Conservation (phyloP, 352 stramenopile species). For the Globisporangium viniferum region DNA sequence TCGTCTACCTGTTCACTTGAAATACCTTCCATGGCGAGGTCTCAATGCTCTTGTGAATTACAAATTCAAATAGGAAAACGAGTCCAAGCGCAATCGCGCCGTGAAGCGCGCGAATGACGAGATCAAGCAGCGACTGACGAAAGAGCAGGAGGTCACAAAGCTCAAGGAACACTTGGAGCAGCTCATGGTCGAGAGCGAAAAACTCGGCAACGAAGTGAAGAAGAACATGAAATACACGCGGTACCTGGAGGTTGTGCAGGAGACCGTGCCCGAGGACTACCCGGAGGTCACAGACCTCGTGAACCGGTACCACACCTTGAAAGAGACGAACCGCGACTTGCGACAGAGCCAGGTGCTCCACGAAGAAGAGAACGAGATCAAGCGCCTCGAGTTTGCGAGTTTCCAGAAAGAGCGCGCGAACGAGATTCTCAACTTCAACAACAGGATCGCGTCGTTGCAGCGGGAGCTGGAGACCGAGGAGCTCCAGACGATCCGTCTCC, state of each 20-base stretch:
- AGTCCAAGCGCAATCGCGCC: conserved; percentile 91
- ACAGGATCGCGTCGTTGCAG: conserved; percentile 87
- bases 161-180: conserved; percentile 70
- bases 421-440: conserved; percentile 92
- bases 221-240: conserved; percentile 86
- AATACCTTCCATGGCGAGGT: not conserved
- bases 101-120: conserved; percentile 91
- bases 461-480: conserved; percentile 73
- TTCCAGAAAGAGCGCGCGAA: conserved; percentile 91
- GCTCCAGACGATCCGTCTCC: conserved; percentile 62
- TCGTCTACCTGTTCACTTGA: not conserved
- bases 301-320: conserved; percentile 90
- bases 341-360: conserved; percentile 68
- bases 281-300: conserved; percentile 90
- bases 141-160: conserved; percentile 84
- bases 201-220: conserved; percentile 58
- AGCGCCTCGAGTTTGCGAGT: conserved; percentile 72
- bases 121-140: conserved; percentile 87
- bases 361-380: conserved; percentile 86
- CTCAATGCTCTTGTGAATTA: conserved; percentile 8
- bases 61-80: conserved; percentile 79
- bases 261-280: conserved; percentile 89
- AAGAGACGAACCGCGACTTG: conserved; percentile 87
- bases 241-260: conserved; percentile 89
- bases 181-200: conserved; percentile 66